Base-by-base conservation (phyloP, 2,329 filamentous ascomycete genomes). In the Diaporthe vaccinii region DNA sequence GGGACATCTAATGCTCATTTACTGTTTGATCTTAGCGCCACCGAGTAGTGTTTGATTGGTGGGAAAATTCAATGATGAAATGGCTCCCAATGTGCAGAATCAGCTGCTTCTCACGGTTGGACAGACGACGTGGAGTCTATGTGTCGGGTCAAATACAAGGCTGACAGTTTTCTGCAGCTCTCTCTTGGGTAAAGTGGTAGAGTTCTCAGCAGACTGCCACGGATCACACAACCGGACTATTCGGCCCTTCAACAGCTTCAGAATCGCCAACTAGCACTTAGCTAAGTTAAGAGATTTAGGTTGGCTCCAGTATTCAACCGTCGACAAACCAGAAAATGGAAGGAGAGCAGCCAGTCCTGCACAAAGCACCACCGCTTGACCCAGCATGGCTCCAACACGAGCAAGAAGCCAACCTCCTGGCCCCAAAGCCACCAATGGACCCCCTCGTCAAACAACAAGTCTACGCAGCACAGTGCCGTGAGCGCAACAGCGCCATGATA, bases 401-500 rank as follows among this genome's bases (percentile, higher is more conserved):
- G 77, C 75, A 82, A 39, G 78, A 81, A 17, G 76, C 78, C 20
- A 79, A 80, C 61, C 78, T 83, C 34, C 78, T 79, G 6, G 74
- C 75, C 7, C 80, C 80, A n/a, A 80, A 81, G 46, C 79, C 79
- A 8, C 70, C 62, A 25, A 75, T 80, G 44, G 77, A 82, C 25
- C 78, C 79, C 7, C 62, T 83, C 31, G 81, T 82, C 39, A 82
- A 83, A 59, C 86, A 87, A 76, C 80, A 81, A 12, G 62, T 81
- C 58, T 89, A 88, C 78, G 85, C 84, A 3, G 78, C 81, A 46
- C 82, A 84, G 51, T 86, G 87, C 76, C 84, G 84, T 58, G 80
- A 80, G 8, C 80, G 83, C 28, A 84, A 85, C 55, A 78, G 80
- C 2, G 76, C 77, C 15, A 83, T 87, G 79, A 84, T 84, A 25